Evolutionary conservation across 345 rosid genomes (phyloP).

Genomic region (Eutrema heterophyllum): DNA sequence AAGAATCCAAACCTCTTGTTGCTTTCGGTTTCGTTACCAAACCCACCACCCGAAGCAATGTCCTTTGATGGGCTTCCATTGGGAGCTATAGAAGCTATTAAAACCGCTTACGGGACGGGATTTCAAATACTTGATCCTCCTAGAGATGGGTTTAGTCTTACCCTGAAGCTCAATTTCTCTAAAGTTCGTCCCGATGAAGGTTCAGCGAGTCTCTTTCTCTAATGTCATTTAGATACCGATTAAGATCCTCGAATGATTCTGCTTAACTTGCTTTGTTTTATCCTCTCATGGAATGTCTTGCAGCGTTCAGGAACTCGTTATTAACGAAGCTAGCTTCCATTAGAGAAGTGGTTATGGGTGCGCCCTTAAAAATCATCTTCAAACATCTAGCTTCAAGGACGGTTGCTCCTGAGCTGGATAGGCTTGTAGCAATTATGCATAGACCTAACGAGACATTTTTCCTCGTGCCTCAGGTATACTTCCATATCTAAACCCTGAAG

Average conservation of each 20-base stretch:
- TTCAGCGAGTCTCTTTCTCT: constrained; percentile 45
- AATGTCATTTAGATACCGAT: not conserved
- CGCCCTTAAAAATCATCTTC: constrained; percentile 68
- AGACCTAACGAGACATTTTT: constrained; percentile 92
- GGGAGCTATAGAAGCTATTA: constrained; percentile 95
- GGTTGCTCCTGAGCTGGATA: constrained; percentile 49
- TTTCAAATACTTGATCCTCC: constrained; percentile 99
- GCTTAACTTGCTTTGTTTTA: not conserved
- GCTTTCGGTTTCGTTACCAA: constrained; percentile 81
- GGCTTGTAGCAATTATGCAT: constrained; percentile 80
- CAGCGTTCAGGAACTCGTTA: constrained; percentile 56
- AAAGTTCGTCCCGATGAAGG: constrained; percentile 94
- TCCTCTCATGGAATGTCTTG: not conserved
- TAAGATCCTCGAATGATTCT: not conserved
- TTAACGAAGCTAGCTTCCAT: constrained; percentile 81
- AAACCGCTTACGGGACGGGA: constrained; percentile 62
- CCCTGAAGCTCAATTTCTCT: constrained; percentile 80
- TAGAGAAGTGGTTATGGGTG: constrained; percentile 88
- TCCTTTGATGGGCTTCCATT: constrained; percentile 81
- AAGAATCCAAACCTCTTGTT: constrained; percentile 72
- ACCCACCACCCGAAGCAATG: constrained; percentile 77
- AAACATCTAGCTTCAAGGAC: constrained; percentile 74
- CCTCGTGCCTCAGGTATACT: constrained; percentile 68
- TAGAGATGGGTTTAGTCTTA: constrained; percentile 88
- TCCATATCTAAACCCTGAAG: not conserved